Conservation (phyloP, 768 basidiomycete genomes). For the Psilocybe cubensis region DNA sequence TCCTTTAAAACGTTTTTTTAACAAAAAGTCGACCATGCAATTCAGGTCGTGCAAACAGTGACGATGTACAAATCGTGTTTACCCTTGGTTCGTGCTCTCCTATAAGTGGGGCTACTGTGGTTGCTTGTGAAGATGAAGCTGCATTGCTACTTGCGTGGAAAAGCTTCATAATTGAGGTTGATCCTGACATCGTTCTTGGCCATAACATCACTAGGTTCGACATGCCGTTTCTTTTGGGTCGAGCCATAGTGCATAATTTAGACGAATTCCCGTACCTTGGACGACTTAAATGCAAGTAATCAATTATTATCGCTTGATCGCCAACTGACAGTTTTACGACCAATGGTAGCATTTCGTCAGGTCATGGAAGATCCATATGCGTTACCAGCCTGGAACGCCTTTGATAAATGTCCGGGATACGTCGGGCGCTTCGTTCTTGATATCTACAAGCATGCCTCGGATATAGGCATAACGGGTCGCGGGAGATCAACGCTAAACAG, state of each 20-base stretch:
- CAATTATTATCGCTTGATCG: too few relatives aligned
- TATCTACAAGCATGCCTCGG: neutral
- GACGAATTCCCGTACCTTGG: conserved; percentile 70
- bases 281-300: conserved; percentile 61
- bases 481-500: neutral
- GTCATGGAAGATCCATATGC: too few relatives aligned
- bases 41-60: conserved; percentile 74
- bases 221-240: conserved; percentile 88
- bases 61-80: conserved; percentile 92
- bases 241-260: conserved; percentile 74
- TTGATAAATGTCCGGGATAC: neutral
- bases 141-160: conserved; percentile 79
- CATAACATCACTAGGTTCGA: conserved; percentile 95
- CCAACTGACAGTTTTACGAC: too few relatives aligned
- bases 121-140: conserved; percentile 74
- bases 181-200: conserved; percentile 93
- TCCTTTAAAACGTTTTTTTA: neutral
- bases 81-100: conserved; percentile 88
- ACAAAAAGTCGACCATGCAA: too few relatives aligned
- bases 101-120: conserved; percentile 90
- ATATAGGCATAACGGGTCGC: neutral
- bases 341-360: too few relatives aligned
- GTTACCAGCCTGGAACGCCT: too few relatives aligned
- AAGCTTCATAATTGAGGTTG: conserved; percentile 82
- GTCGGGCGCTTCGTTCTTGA: neutral